Evolutionary conservation across 495 filamentous ascomycete genomes (phyloP), one percentile per base, ranked within the genome.

Genomic region (Xylaria bambusicola): DNA sequence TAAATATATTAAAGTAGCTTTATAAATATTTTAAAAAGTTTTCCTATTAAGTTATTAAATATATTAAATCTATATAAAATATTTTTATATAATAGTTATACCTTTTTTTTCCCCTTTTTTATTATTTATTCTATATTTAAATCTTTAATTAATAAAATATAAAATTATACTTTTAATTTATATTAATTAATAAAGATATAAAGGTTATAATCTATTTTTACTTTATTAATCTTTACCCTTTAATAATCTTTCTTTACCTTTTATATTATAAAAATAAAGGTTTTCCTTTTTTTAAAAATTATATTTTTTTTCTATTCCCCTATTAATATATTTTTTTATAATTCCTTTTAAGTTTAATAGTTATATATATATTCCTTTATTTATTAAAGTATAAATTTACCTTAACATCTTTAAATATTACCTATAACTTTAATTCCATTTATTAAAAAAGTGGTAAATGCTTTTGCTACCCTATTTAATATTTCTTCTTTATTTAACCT

Each of bases 81-180:
- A n/a, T n/a, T n/a, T n/a, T n/a, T n/a, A n/a, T n/a, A n/a, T n/a
- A n/a, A n/a, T n/a, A n/a, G n/a, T n/a, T n/a, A n/a, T n/a, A n/a
- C n/a, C n/a, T n/a, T n/a, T n/a, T n/a, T n/a, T n/a, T n/a, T n/a
- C n/a, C n/a, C n/a, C n/a, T n/a, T n/a, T n/a, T n/a, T n/a, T n/a
- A n/a, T n/a, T n/a, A n/a, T n/a, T n/a, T n/a, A n/a, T n/a, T n/a
- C n/a, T n/a, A n/a, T n/a, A n/a, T 58, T 50, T 53, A 26, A 58
- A 47, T 23, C 41, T 38, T 42, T 58, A 42, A 59, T 54, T 33
- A 35, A 41, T 2, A 24, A 52, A 58, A 52, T 46, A 52, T 36
- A 49, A 55, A 62, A 31, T 44, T 49, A 24, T 24, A 18, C 29
- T 33, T 51, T 44, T 47, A 41, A 46, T 53, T 58, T 44, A 58